Evolutionary conservation across 2,329 filamentous ascomycete genomes (phyloP).

Genomic region (Aspergillus sp.): DNA sequence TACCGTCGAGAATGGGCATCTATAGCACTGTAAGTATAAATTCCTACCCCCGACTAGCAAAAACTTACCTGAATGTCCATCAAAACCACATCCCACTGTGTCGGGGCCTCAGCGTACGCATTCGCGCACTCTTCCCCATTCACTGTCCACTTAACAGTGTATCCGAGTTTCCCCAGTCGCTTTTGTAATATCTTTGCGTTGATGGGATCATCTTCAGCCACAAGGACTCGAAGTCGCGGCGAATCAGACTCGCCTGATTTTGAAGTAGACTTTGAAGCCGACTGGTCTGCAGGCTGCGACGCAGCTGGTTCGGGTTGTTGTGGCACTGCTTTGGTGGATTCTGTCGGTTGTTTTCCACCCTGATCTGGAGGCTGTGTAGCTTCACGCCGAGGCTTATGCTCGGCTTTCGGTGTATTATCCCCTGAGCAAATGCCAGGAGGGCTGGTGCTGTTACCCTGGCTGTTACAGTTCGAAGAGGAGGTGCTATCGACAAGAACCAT

Average conservation of each 20-base stretch:
- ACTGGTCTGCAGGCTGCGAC: not conserved
- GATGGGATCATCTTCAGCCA: slow-evolving; percentile 87
- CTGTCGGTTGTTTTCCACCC: not conserved
- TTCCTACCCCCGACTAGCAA: not conserved
- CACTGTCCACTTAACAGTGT: slow-evolving; percentile 69
- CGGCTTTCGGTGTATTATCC: not conserved
- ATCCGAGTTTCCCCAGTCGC: slow-evolving; percentile 72
- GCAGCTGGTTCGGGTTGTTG: not conserved
- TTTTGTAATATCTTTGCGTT: slow-evolving; percentile 84
- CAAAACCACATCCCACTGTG: slow-evolving; percentile 72
- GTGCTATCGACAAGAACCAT: slow-evolving; percentile 38
- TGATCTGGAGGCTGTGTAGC: too few relatives aligned
- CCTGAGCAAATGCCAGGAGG: not conserved
- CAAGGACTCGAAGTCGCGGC: slow-evolving; percentile 56
- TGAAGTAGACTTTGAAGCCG: not conserved
- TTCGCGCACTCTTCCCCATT: slow-evolving; percentile 84
- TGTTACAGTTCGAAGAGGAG: slow-evolving; percentile 12
- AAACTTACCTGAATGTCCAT: slow-evolving; percentile 87
- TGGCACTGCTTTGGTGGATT: not conserved
- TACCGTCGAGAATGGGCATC: slow-evolving; percentile 97
- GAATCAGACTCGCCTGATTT: not conserved
- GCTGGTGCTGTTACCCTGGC: slow-evolving; percentile 11
- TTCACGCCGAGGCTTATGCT: not conserved
- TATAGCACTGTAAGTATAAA: slow-evolving; percentile 35
- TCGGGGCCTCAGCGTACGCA: slow-evolving; percentile 64